Conservation (phyloP, 495 filamentous ascomycete genomes). For the Bacidia gigantensis region DNA sequence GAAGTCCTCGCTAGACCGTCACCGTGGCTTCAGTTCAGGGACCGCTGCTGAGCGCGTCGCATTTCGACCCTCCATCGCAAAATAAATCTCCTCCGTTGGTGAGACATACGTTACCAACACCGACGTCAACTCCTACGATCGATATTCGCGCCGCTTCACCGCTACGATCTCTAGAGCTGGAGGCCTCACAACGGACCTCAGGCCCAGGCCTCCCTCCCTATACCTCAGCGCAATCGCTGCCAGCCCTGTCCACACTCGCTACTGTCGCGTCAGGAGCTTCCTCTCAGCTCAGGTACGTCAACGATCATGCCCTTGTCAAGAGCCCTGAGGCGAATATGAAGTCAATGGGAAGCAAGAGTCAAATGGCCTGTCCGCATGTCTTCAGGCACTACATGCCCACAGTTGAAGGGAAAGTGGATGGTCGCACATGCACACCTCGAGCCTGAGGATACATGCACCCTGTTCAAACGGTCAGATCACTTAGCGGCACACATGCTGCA, state of each 20-base stretch:
- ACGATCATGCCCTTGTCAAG: no score
- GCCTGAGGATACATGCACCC: no score
- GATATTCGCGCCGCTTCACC: conserved; percentile 5
- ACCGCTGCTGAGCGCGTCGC: conserved; percentile 40
- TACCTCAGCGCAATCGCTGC: conserved; percentile 33
- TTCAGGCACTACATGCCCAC: neutral
- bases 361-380: neutral
- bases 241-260: conserved; percentile 48
- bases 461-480: no score
- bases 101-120: neutral
- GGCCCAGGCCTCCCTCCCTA: conserved; percentile 15
- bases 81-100: conserved; percentile 21
- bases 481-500: no score
- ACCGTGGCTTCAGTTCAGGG: conserved; percentile 34
- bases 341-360: no score
- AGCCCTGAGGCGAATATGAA: no score
- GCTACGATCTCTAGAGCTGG: conserved; percentile 20
- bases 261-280: conserved; percentile 46
- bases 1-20: conserved; percentile 19
- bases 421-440: no score
- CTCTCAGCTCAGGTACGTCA: conserved; percentile 52
- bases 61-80: conserved; percentile 41
- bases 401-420: no score
- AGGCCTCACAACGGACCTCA: conserved; percentile 27
- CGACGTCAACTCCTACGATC: conserved; percentile 19